Evolutionary conservation across 768 basidiomycete genomes (phyloP), one percentile per base, ranked within the genome.

Genomic region (Leccinum obscurum): DNA sequence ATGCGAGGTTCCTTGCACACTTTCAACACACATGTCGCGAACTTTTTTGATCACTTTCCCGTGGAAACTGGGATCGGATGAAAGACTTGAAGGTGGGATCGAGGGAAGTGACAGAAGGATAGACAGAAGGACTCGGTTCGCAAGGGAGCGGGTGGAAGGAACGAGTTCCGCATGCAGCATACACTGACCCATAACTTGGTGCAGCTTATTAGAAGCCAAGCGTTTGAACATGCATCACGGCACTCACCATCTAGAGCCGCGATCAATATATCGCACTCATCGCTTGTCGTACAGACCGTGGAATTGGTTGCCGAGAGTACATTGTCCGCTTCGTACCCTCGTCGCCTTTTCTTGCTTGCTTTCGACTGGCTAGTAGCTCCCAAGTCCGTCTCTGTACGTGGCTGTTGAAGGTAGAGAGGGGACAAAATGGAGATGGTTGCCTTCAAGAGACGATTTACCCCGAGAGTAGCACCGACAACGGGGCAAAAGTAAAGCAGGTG

Each of bases 271-370:
- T 84, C 74, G 22, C 81, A 83, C 15, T 89, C 87, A 30, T 79
- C 78, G 3, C 58, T 54, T 0, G 80, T 81, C 1, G 79, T 72
- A 66, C 83, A 89, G 20, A 85, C 64, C 8, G 82, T 76, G 50
- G 79, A 71, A 50, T 77, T 76, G 2, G 79, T 70, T 8, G 75
- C 66, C 55, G 81, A 84, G 72, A 94, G 85, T 6, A 88, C 75
- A 66, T 89, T 90, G 56, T 90, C 90, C 10, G 85, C 89, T 72
- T 93, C 89, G 63, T 86, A 92, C 13, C 80, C 86, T 22, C 85
- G 82, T 20, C 81, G 79, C 51, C 87, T 79, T 70, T 90, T 93
- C 71, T 85, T 92, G 57, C 83, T 82, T 65, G 84, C 86, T 68
- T 78, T 85, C 14, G 67, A 76, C 66, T 75, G 51, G 64, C 57